Evolutionary conservation across 495 filamentous ascomycete species (phyloP), one percentile per base, ranked within the genome.

Genomic region (Margaritispora aquatica): DNA sequence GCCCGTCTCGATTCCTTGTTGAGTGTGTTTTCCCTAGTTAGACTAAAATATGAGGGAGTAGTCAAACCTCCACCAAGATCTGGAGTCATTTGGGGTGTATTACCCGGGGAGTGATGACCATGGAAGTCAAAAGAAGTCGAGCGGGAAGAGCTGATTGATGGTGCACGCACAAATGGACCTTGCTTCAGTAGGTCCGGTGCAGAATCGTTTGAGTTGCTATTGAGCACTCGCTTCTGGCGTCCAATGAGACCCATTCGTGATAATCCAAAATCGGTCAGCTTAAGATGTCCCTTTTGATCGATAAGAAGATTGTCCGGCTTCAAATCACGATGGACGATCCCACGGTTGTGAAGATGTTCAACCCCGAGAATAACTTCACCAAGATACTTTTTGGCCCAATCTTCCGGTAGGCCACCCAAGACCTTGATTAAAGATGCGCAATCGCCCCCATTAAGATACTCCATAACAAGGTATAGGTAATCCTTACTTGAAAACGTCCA

Each of bases 401-500:
- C 95, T 72, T 98, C 94, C 0, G 92, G 87, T 26, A 98, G 78
- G 1, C 88, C 89, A 22, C 90, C 92, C 44, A 98, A 80, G 44
- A 95, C 81, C 70, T 97, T 97, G 70, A 98, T 92, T 51, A 98
- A 82, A 23, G 94, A 95, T 53, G 95, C 94, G 70, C 92, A 97
- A 68, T 98, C 94, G 54, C 94, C 94, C 20, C 94, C 94, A 66
- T 98, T 98, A 54, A 98, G 77, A 74, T 98, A 98, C 68, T 98
- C 94, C 94, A 98, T 98, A 17, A 98, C 94, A 63, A 98, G 77
- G 70, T 97, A 98, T 26, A 98, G 86, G 69, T 96, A 98, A 68
- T 98, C 94, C 69, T 98, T 98, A 79, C 95, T 98, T 26, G 94
- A 93, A 68, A 98, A 98, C 0, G 94, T 97, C 94, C 94, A 98